Evolutionary conservation across 2,329 filamentous ascomycete genomes (phyloP), one percentile per base, ranked within the genome.

Genomic region (Sphaerulina musiva): DNA sequence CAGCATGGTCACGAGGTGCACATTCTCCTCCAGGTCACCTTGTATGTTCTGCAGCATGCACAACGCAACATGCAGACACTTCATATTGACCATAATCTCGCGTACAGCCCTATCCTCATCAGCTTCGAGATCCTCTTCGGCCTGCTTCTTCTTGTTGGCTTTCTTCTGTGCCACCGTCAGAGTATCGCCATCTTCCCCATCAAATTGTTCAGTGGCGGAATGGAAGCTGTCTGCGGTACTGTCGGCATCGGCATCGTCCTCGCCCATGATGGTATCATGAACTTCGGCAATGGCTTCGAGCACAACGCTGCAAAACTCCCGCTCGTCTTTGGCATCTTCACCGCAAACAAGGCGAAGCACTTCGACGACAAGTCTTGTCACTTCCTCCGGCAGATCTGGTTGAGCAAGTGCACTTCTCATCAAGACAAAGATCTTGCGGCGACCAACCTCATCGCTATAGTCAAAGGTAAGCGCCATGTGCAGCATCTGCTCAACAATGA

Each of bases 21-120:
- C 84, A 68, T 95, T 95, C 62, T 91, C 82, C 71, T 96, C 90
- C 38, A 97, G 77, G 65, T 87, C 87, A 57, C 89, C 89, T 50
- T 87, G 80, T 8, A 98, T 89, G 66, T 97, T 95, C 68, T 95
- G 85, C 48, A 98, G 80, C 87, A 97, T 95, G 76, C 90, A 97
- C 71, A 96, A 89, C 26, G 95, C 91, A 62, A 98, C 96, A 68
- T 96, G 88, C 58, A 98, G 79, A 70, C 93, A 97, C 74, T 97
- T 97, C 82, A 96, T 91, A 76, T 97, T 97, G 70, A 97, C 87
- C 76, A 96, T 84, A 67, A 96, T 93, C 72, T 96, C 90, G 61
- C 83, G 85, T 61, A 96, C 83, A 1, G 87, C 89, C 73, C 91
- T 95, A 45, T 78, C 77, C 61, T 82, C 80, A 49, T 82, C 79